A percentile compares a stretch with the other conserved stretches of the same genome.
phyloP scores from a whole-genome alignment of 495 filamentous ascomycete genomes.

The Alectoria sarmentosa region DNA sequence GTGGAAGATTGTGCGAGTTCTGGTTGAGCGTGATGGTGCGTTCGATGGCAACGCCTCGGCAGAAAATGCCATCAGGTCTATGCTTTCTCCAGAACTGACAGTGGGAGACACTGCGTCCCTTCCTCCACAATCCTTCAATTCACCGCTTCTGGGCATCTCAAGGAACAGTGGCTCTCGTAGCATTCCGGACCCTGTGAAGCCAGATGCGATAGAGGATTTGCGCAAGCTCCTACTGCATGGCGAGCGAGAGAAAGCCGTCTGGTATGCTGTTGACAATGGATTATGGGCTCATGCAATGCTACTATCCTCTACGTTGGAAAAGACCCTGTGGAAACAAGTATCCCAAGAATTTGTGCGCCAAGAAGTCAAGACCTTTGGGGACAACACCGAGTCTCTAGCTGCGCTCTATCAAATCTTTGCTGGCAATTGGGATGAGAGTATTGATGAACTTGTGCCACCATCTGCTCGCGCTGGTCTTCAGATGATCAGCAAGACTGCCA shows the following conservation, averaged over 20 bases:
- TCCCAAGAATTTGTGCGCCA: slow-evolving; percentile 88
- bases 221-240: slow-evolving; percentile 66
- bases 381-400: slow-evolving; percentile 76
- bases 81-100: slow-evolving; percentile 60
- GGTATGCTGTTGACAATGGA: slow-evolving; percentile 87
- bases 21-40: slow-evolving; percentile 81
- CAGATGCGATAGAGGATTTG: slow-evolving; percentile 58
- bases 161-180: slow-evolving; percentile 29
- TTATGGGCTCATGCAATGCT: slow-evolving; percentile 96
- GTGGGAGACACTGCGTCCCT: slow-evolving; percentile 24
- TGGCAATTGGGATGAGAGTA: slow-evolving; percentile 86
- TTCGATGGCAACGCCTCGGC: slow-evolving; percentile 67
- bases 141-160: slow-evolving; percentile 30
- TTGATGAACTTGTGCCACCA: slow-evolving; percentile 93
- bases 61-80: slow-evolving; percentile 62
- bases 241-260: slow-evolving; percentile 85
- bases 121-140: slow-evolving; percentile 31
- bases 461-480: slow-evolving; percentile 88
- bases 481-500: slow-evolving; percentile 66
- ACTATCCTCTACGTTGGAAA: slow-evolving; percentile 68
- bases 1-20: slow-evolving; percentile 75
- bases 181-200: slow-evolving; percentile 56
- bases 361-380: slow-evolving; percentile 72
- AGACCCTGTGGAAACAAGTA: slow-evolving; percentile 78
- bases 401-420: slow-evolving; percentile 89